Conservation (phyloP, 1,139 yeast species). For the Candida tropicalis region DNA sequence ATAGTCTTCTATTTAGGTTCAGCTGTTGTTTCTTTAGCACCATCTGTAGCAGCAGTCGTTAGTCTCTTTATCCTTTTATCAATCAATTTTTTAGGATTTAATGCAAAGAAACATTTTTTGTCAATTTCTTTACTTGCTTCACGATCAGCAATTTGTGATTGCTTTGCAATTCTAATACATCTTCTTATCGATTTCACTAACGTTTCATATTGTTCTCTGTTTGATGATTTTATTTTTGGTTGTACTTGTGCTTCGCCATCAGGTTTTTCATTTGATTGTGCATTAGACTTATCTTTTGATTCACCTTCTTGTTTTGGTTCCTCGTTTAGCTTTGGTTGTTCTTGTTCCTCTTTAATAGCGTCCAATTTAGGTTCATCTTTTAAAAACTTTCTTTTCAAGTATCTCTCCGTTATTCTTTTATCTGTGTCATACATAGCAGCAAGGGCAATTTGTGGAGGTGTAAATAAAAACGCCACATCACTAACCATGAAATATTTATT, state of each 20-base stretch:
- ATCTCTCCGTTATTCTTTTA: conserved; percentile 62
- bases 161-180: conserved; percentile 52
- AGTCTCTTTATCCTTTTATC: conserved; percentile 40
- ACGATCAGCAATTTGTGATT: conserved; percentile 47
- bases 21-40: conserved; percentile 3
- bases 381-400: conserved; percentile 63
- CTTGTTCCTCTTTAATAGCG: conserved; percentile 17
- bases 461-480: conserved; percentile 73
- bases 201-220: conserved; percentile 39
- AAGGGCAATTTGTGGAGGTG: conserved; percentile 95
- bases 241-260: conserved; percentile 11
- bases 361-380: conserved; percentile 16
- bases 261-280: conserved; percentile 11
- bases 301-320: conserved; percentile 12
- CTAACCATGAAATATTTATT: conserved; percentile 66
- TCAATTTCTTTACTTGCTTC: conserved; percentile 67
- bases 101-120: conserved; percentile 61
- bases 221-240: conserved; percentile 7
- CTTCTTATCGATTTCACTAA: conserved; percentile 47
- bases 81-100: conserved; percentile 57
- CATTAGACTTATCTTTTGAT: conserved; percentile 11
- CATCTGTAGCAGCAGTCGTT: conserved; percentile 4
- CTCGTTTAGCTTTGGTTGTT: conserved; percentile 12
- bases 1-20: conserved; percentile 2
- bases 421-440: conserved; percentile 77